phyloP scores from a whole-genome alignment of 2,329 filamentous ascomycete genomes.

The Talaromyces amestolkiae region DNA sequence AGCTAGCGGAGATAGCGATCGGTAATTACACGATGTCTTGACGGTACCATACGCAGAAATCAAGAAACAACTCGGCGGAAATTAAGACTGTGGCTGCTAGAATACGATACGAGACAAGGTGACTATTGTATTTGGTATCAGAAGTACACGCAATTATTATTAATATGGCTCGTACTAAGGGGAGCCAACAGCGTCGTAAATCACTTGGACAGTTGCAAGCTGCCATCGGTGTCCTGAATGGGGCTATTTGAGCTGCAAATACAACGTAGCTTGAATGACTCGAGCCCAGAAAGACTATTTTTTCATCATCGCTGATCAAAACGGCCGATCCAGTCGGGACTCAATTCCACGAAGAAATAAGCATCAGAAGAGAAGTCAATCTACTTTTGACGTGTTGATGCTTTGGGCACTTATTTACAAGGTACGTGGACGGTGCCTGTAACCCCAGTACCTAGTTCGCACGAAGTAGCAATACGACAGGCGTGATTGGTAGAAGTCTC shows the following conservation, averaged over 20 bases:
- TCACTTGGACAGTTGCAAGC: background rate
- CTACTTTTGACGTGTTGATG: background rate
- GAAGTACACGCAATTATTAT: background rate
- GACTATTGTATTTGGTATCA: background rate
- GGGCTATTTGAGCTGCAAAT: background rate
- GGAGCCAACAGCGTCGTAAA: background rate
- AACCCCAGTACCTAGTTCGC: background rate
- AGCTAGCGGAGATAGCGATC: background rate
- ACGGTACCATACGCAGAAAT: background rate
- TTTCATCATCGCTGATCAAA: conserved; percentile 3
- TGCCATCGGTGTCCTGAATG: background rate
- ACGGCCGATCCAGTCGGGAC: background rate
- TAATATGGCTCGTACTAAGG: background rate
- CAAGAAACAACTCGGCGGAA: background rate
- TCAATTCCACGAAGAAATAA: background rate
- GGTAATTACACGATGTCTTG: background rate
- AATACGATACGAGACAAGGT: background rate
- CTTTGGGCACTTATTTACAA: background rate
- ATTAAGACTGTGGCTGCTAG: background rate
- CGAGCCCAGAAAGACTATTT: background rate
- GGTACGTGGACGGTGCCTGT: background rate
- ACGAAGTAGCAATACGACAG: background rate
- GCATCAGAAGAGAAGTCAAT: background rate
- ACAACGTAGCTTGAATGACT: background rate
- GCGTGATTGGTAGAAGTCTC: background rate